Percentiles rank a stretch among this genome's conserved stretches.
phyloP scores from a whole-genome alignment of 441 rosid species.

The Brassica balearica region DNA sequence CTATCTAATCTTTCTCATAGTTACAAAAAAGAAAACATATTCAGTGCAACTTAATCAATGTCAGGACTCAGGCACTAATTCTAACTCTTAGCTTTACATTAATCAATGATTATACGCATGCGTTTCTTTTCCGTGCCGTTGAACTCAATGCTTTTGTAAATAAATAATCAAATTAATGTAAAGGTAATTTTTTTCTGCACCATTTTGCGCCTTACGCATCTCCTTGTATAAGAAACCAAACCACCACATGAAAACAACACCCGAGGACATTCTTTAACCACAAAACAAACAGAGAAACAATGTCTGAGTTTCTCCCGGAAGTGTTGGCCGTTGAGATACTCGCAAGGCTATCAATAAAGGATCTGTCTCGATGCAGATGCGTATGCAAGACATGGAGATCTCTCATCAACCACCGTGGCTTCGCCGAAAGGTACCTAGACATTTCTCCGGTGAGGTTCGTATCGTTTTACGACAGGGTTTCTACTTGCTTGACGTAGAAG shows the following conservation, averaged over 20 bases:
- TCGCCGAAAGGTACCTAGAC: constrained; percentile 21
- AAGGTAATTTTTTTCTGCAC: not conserved
- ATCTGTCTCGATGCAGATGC: constrained; percentile 38
- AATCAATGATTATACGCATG: no score
- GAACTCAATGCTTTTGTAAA: no score
- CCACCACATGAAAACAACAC: not conserved
- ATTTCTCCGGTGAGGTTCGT: constrained; percentile 24
- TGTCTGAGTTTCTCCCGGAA: constrained; percentile 36
- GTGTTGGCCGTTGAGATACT: constrained; percentile 37
- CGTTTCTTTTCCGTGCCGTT: no score
- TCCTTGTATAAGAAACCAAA: constrained; percentile 13
- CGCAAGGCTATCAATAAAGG: constrained; percentile 26
- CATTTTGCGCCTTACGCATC: constrained; percentile 21
- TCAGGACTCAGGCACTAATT: no score
- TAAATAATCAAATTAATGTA: no score
- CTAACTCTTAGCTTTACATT: no score
- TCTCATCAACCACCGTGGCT: constrained; percentile 32
- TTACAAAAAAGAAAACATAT: no score
- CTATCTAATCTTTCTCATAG: no score
- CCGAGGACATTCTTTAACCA: not conserved
- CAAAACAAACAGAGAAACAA: constrained; percentile 1
- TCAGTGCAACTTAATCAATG: no score
- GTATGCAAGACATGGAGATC: constrained; percentile 42
- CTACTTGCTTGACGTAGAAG: constrained; percentile 41
- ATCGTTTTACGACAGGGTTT: constrained; percentile 30